Percentiles rank a stretch among this genome's conserved stretches.
These are phyloP conservation scores for Exophiala dermatitidis DNA, from an alignment of 2,329 filamentous ascomycete species.

Conservation along the genomic window DNA sequence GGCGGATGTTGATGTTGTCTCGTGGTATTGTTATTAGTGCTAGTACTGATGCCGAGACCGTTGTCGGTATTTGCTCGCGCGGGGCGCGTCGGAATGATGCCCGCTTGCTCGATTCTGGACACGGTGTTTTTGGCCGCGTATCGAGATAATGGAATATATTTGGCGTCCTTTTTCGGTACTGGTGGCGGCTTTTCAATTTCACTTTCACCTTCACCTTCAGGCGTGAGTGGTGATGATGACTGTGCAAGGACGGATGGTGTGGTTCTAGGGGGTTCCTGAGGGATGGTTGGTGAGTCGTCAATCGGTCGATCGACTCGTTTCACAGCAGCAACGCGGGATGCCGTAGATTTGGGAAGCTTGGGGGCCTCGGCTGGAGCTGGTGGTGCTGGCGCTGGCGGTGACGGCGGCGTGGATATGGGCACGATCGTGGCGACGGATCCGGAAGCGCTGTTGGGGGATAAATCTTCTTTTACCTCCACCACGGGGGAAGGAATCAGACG, in stretches of 20 bases:
- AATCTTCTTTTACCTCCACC: conserved; percentile 19
- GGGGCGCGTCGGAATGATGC: conserved; percentile 15
- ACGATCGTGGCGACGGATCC: not conserved
- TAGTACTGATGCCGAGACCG: not conserved
- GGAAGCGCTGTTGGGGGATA: conserved; percentile 9
- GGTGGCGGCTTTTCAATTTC: conserved; percentile 18
- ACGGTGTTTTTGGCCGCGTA: conserved; percentile 24
- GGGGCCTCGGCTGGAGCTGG: conserved; percentile 2
- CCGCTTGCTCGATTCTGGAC: conserved; percentile 16
- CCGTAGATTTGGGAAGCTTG: conserved; percentile 1
- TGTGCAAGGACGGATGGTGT: not conserved
- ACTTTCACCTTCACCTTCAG: not conserved
- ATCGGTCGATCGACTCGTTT: conserved; percentile 18
- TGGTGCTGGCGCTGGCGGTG: not conserved
- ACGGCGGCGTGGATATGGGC: not conserved
- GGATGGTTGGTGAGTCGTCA: conserved; percentile 23
- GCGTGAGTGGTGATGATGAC: not conserved
- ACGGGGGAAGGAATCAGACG: conserved; percentile 23
- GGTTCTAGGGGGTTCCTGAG: conserved; percentile 13
- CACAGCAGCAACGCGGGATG: conserved; percentile 5
- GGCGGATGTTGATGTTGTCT: not conserved
- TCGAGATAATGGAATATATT: conserved; percentile 26
- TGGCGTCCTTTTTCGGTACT: conserved; percentile 23
- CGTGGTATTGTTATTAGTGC: not conserved
- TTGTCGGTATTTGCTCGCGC: conserved; percentile 18